Percentiles rank a stretch among this genome's conserved stretches.
Conservation (phyloP, 1,284 basidiomycete species). For the Heterobasidion parviporum region DNA sequence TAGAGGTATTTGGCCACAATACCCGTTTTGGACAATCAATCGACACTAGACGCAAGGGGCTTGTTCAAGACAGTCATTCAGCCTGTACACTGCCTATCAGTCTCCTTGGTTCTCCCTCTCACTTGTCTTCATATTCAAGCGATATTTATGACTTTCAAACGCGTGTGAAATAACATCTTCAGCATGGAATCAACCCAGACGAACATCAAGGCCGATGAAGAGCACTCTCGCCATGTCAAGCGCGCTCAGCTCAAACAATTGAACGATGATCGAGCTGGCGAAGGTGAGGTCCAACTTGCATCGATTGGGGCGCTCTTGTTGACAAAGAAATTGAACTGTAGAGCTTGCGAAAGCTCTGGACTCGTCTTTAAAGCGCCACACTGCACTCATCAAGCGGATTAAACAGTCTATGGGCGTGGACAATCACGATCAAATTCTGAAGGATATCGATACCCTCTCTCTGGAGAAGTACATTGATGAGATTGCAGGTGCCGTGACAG, state of each 20-base stretch:
- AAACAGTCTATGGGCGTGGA: conserved; percentile 73
- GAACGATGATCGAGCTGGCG: conserved; percentile 36
- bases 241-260: conserved; percentile 48
- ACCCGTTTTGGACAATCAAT: too few species aligned
- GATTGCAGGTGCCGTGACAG: conserved; percentile 79
- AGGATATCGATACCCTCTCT: conserved; percentile 84
- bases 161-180: too few species aligned
- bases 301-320: background rate
- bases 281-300: conserved; percentile 30
- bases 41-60: too few species aligned
- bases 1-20: too few species aligned
- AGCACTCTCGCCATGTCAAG: conserved; percentile 45
- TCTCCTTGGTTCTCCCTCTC: too few species aligned
- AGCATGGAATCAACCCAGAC: conserved; percentile 4
- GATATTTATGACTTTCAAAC: too few species aligned
- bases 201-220: conserved; percentile 48
- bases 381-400: conserved; percentile 86
- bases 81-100: too few species aligned
- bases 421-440: conserved; percentile 78
- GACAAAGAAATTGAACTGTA: conserved; percentile 19
- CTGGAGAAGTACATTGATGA: conserved; percentile 97
- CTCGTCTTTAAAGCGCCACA: conserved; percentile 91
- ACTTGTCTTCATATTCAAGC: too few species aligned
- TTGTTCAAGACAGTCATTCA: too few species aligned
- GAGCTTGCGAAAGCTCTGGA: conserved; percentile 64